A percentile compares a stretch with the other conserved stretches of the same genome.
Conservation (phyloP, 371 early-diverging fungal species). For the Rhizopus stolonifer region DNA sequence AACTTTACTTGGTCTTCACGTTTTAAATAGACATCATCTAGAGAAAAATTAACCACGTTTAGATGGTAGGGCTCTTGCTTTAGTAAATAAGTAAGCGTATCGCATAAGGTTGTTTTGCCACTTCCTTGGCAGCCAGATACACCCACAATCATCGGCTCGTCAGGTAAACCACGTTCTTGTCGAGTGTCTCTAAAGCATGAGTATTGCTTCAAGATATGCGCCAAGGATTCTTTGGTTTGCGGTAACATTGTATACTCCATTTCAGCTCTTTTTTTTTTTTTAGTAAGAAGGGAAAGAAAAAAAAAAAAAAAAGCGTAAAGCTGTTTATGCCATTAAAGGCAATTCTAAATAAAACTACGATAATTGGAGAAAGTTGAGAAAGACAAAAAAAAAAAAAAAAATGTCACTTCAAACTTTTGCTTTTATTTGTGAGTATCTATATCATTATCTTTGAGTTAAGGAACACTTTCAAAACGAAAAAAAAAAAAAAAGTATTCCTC, state of each 20-base stretch:
- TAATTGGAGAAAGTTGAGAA: too few species aligned
- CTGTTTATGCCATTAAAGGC: too few species aligned
- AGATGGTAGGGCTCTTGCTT: constrained; percentile 46
- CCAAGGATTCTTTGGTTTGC: constrained; percentile 40
- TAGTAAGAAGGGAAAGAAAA: not conserved
- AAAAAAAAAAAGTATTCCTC: too few species aligned
- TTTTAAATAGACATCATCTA: constrained; percentile 89
- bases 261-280: not conserved
- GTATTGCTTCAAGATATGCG: constrained; percentile 43
- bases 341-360: too few species aligned
- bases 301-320: not conserved
- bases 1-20: constrained; percentile 62
- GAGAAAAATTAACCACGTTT: constrained; percentile 65
- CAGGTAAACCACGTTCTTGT: constrained; percentile 13
- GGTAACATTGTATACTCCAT: constrained; percentile 31
- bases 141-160: constrained; percentile 66
- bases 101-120: constrained; percentile 74
- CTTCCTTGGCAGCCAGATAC: constrained; percentile 81
- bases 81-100: constrained; percentile 48
- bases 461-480: too few species aligned
- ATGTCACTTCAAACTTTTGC: too few species aligned
- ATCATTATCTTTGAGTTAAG: too few species aligned
- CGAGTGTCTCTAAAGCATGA: constrained; percentile 25
- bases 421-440: too few species aligned
- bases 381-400: too few species aligned